Conservation (phyloP, 176 grass and related monocot species). For the Poa annua region DNA sequence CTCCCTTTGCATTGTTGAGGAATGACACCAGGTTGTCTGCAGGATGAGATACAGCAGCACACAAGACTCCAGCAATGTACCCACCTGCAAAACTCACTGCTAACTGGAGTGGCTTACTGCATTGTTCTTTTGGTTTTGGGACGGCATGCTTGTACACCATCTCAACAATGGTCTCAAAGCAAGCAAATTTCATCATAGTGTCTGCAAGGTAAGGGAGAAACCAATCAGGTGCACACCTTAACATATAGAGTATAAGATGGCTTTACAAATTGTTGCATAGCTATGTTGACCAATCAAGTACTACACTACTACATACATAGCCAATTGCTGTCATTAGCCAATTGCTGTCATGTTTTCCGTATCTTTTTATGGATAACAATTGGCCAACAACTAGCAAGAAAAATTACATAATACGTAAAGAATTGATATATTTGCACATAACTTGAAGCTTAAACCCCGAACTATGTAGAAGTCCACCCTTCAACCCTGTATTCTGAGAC, state of each 20-base stretch:
- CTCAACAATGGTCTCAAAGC: constrained; percentile 85
- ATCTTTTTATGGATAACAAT: background rate
- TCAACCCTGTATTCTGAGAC: background rate
- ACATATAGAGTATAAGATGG: background rate
- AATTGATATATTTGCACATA: background rate
- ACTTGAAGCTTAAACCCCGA: background rate
- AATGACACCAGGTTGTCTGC: constrained; percentile 92
- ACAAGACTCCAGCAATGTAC: constrained; percentile 79
- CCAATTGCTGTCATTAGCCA: background rate
- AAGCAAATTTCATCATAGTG: constrained; percentile 96
- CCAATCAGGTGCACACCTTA: background rate
- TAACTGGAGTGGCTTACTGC: constrained; percentile 78
- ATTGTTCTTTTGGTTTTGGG: constrained; percentile 83
- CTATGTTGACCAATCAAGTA: constrained; percentile 17
- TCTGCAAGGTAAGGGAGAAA: constrained; percentile 50
- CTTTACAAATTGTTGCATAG: background rate
- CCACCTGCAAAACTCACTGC: constrained; percentile 88
- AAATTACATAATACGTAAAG: background rate
- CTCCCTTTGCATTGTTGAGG: constrained; percentile 78
- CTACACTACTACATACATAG: constrained; percentile 13
- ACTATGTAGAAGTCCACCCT: background rate
- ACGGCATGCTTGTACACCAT: constrained; percentile 76
- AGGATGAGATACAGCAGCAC: constrained; percentile 82
- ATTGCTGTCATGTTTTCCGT: background rate
- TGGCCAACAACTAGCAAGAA: background rate